Evolutionary conservation across 139 green algal species (phyloP).

Genomic region (Yamagishiella unicocca): DNA sequence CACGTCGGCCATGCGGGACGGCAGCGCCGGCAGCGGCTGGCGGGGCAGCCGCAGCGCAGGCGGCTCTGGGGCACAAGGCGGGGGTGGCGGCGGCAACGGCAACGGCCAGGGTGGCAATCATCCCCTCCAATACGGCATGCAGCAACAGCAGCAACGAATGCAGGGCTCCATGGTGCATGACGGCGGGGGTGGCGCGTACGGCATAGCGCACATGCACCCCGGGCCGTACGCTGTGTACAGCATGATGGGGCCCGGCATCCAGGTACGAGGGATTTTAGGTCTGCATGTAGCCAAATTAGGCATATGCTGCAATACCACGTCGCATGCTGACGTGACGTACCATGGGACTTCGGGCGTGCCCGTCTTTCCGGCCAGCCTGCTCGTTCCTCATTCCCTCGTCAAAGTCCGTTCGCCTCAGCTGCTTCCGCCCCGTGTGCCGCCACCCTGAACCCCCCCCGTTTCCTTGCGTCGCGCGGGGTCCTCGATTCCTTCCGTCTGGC

Average conservation of each 20-base stretch:
- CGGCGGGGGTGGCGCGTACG: background rate
- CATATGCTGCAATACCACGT: too few relatives aligned
- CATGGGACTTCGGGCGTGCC: too few relatives aligned
- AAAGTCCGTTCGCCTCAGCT: too few relatives aligned
- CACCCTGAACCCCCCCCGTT: too few relatives aligned
- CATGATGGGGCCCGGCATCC: slow-evolving; percentile 28
- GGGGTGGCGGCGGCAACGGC: background rate
- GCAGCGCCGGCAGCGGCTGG: slow-evolving; percentile 8
- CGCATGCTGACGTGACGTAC: too few relatives aligned
- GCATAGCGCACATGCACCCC: slow-evolving; percentile 29
- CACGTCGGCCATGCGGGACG: background rate
- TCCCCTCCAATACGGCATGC: background rate
- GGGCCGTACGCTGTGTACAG: slow-evolving; percentile 28
- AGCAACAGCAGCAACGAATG: background rate
- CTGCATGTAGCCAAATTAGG: too few relatives aligned
- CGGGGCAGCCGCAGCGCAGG: background rate
- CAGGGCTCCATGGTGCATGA: background rate
- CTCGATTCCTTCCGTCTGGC: too few relatives aligned
- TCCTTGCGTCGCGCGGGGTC: too few relatives aligned
- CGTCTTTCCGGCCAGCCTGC: too few relatives aligned
- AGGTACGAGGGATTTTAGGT: slow-evolving; percentile 10
- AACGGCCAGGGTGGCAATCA: background rate
- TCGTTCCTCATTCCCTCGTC: too few relatives aligned
- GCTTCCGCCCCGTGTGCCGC: too few relatives aligned
- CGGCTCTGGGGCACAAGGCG: background rate